phyloP scores from a whole-genome alignment of 73 alveolate species.

The Paramecium primaurelia region DNA sequence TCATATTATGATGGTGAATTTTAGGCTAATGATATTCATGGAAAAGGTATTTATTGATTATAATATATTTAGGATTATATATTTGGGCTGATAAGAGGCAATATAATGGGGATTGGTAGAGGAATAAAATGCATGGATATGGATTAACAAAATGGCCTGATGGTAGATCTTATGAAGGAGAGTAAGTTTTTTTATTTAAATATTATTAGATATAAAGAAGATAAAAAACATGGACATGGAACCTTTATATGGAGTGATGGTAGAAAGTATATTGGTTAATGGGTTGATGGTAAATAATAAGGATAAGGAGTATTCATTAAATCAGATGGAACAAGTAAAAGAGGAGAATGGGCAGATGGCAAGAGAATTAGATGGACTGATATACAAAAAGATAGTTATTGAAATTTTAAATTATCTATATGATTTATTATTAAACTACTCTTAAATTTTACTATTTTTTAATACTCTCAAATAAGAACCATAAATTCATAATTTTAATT shows the following conservation, averaged over 20 bases:
- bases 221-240: conserved; percentile 74
- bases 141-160: conserved; percentile 71
- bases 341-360: conserved; percentile 68
- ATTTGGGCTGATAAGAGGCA: conserved; percentile 78
- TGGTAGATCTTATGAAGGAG: too few relatives aligned
- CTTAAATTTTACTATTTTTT: not conserved
- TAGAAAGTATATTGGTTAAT: conserved; percentile 63
- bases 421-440: not conserved
- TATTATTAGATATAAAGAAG: conserved; percentile 75
- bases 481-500: too few relatives aligned
- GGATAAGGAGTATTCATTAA: conserved; percentile 64
- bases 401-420: not conserved
- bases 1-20: conserved; percentile 73
- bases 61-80: conserved; percentile 56
- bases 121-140: conserved; percentile 62
- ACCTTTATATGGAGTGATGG: conserved; percentile 71
- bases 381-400: too few relatives aligned
- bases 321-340: conserved; percentile 54
- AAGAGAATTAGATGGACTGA: conserved; percentile 64
- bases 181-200: not conserved
- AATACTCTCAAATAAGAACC: too few relatives aligned
- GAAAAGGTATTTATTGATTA: not conserved
- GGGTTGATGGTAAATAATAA: conserved; percentile 65
- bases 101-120: conserved; percentile 70
- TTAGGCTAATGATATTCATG: conserved; percentile 46